Base-by-base conservation (phyloP, 176 grass and related monocot species). In the Cenchrus americanus region DNA sequence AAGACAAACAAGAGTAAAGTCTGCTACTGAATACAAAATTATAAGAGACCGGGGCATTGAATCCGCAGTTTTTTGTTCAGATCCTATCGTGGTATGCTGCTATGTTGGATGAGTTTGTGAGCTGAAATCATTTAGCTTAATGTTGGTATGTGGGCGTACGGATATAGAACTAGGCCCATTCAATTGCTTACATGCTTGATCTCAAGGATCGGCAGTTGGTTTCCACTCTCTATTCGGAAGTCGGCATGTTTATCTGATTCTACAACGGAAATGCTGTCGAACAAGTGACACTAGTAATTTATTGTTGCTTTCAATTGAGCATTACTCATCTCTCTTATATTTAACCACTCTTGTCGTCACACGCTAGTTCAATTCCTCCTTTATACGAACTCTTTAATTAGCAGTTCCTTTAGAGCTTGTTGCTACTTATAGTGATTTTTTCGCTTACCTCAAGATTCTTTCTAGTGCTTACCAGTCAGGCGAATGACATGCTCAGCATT, bases 11-110 rank as follows among this genome's bases (percentile, higher is more conserved):
- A 77, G 1, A 52, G 67, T 41, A 82, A 82, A 30, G 12, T 66
- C 27, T 32, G 40, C 41, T 73, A 17, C 65, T 40, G n/a, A 79
- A 73, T 86, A 61, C 80, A 65, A 50, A 90, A 66, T 44, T 68
- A 8, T 18, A 7, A 19, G 58, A 22, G 9, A 69, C 23, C 9
- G 2, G 23, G 52, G 54, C 61, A 24, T 46, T 7, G 0, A 44
- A n/a, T 54, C 68, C 18, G 4, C 4, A 37, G 62, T 34, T 34
- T 62, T 15, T 72, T 21, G 3, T 54, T 2, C 2, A 52, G 3
- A 22, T 73, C 26, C 10, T 24, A 19, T 53, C 52, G 55, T 2
- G 2, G 63, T 37, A 67, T 37, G 34, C 34, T 37, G 34, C 3
- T 70, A 13, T 14, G 43, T 44, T 80, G 11, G 42, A 8, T 70